Base-by-base conservation (phyloP, 2,329 filamentous ascomycete genomes). In the Paecilomyces variotii region DNA sequence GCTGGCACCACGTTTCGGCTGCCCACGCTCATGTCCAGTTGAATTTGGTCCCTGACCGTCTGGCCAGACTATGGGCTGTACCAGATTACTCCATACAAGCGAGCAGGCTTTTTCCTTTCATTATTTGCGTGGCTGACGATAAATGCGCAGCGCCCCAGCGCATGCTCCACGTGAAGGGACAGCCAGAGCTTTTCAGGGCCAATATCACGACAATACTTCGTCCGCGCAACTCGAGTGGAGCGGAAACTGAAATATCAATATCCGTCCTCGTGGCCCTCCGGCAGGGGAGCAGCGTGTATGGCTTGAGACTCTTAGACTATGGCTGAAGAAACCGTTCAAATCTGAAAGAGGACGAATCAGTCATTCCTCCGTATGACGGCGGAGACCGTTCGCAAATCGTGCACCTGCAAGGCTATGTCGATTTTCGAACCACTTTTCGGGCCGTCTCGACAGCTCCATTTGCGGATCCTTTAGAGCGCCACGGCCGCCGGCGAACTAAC, bases 381-480 rank as follows among this genome's bases (percentile, higher is more conserved):
- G 50, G 50, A 52, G n/a, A 52, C 50, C 50, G 50, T 52, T 52
- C 50, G 50, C 50, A 52, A 28, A 52, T 52, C 50, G 27, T n/a
- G 14, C n/a, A 28, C 6, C 50, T 52, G 50, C 50, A 52, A 52
- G 50, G 50, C 50, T 52, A 28, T 56, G 54, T 49, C 26, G 25
- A 45, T 45, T 56, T 45, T 55, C 28, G 34, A 56, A 49, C 54
- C 54, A 56, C 34, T 49, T 45, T 56, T 56, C 54, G 34, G 30
- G 54, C 34, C 54, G 54, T 56, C 34, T 56, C 24, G 54, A 56
- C 34, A 10, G 45, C 28, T 49, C 54, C 53, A 39, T 49, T 34
- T 45, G 28, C 54, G 39, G 30, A 55, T 30, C 27, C 50, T 24
- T 52, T 28, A 12, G 50, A 25, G 7, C 14, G 12, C 50, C n/a